Base-by-base conservation (phyloP, 2,329 filamentous ascomycete genomes). In the Chalara sp. region DNA sequence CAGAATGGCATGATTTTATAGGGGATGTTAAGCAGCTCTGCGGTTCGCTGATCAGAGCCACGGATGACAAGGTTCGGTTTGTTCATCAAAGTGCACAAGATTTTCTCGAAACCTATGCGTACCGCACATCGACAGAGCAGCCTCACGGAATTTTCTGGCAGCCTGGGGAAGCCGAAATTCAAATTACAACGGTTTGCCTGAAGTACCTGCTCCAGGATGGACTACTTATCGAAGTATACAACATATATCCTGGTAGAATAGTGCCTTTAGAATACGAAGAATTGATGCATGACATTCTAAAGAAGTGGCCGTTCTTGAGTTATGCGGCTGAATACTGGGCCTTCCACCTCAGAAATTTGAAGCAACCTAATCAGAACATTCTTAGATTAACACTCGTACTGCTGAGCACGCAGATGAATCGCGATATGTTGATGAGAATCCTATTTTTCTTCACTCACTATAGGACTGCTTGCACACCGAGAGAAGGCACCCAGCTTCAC, bases 261-360 rank as follows among this genome's bases (percentile, higher is more conserved):
- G 21, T 21, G 21, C 29, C 12, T 21, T 10, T 43, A 4, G 41
- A 50, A 13, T 11, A n/a, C 37, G 12, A 12, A 21, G 40, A n/a
- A 4, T 39, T 44, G 31, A 13, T 32, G 28, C 37, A 30, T 6
- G 11, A 44, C 13, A 32, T 44, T 50, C 35, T 50, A 29, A 32
- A n/a, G 13, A 12, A 29, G 8, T 45, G 30, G 6, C 48, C 42
- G 28, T 50, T 50, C 42, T 31, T 50, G 5, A 13, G 42, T 21
- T 50, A 50, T 31, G 48, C 48, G 32, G 21, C 21, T 28, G 43
- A 50, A 29, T 46, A 21, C 32, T 50, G 48, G 48, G 48, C 48
- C 11, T 42, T 40, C 13, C 48, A 50, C 41, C 12, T 46, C 5
- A 45, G 43, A 13, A 11, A 33, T 28, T 12, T 46, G 11, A 43